Evolutionary conservation across 202 grass and related monocot species (phyloP), one percentile per base, ranked within the genome.

Genomic region (Elaeis oleifera): DNA sequence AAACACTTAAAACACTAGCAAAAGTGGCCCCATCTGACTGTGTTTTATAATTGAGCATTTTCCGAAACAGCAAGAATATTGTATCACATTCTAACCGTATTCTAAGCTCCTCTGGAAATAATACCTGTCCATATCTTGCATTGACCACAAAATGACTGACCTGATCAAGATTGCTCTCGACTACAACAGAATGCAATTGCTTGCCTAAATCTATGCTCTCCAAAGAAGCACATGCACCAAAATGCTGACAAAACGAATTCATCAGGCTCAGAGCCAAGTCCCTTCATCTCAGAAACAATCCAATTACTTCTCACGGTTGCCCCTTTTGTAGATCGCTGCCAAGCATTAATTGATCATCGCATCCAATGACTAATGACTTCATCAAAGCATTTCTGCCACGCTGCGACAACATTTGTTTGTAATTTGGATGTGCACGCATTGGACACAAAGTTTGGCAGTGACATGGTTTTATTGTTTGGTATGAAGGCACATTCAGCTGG

Each of bases 91-190:
- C 1, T 23, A 23, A 23, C 1, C 23, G 2, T 23, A 20, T 20
- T 20, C 64, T 85, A 69, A 82, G 87, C 82, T 77, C 85, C 81
- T 20, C 82, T 78, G 74, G 78, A 90, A 77, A 82, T 85, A 49
- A 82, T 68, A 64, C 75, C 56, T 53, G 79, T 90, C 82, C 79
- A 90, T 60, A 57, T 32, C 71, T 69, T 71, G 87, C 82, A 74
- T 90, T 90, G 22, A 76, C 72, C 53, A 85, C 79, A 68, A 82
- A 90, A 5, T 5, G 77, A 55, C 56, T 76, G 68, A 24, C 63
- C 58, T 67, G 57, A 50, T 36, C 32, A 11, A 77, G 68, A 64
- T 64, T 4, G 19, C 59, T 85, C 60, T 83, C 80, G 69, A 85
- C 63, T 77, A 79, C 60, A 19, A 74, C 67, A 68, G 71, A 74